Base-by-base conservation (phyloP, 2,329 filamentous ascomycete species). In the Talaromyces sp. region DNA sequence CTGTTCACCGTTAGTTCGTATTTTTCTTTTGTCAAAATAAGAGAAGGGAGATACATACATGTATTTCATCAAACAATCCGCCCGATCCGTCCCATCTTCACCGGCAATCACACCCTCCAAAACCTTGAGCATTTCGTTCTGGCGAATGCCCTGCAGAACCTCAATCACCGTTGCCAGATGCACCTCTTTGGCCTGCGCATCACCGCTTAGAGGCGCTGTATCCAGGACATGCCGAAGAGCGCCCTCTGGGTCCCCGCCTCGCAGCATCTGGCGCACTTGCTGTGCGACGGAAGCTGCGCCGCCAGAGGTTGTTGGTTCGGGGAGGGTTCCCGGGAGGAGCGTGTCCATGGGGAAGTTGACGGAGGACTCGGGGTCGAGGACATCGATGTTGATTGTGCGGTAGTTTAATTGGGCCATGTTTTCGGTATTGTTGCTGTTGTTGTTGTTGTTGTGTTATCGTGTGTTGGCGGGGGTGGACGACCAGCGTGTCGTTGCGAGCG, bases 21-120 rank as follows among this genome's bases (percentile, higher is more conserved):
- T n/a, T n/a, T n/a, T n/a, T n/a, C n/a, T n/a, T n/a, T n/a, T n/a
- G n/a, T n/a, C n/a, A n/a, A n/a, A n/a, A n/a, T n/a, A n/a, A 53
- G 60, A 30, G 32, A 55, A 53, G 54, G 49, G 54, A 49, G 52
- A 61, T 51, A 82, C 89, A 71, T 85, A 97, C 87, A 97, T 82
- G 79, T 97, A 99, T 81, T 99, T 99, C 91, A 96, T 96, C 75
- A 99, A 80, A 57, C 93, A 92, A 76, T 99, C 95, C 67, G 96
- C 80, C 64, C 90, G 84, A 78, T 98, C 95, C 64, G 86, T 86
- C 30, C 95, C 95, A 64, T 90, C 90, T 57, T 90, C 86, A 11
- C 88, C 87, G 63, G 81, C 81, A 78, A 95, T 92, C 71, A 98
- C 89, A 62, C 88, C 85, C 77, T 88, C 87, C 67, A 99, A 81